Evolutionary conservation across 257 asterid species (phyloP).

Genomic region (Craterostigma plantagineum): DNA sequence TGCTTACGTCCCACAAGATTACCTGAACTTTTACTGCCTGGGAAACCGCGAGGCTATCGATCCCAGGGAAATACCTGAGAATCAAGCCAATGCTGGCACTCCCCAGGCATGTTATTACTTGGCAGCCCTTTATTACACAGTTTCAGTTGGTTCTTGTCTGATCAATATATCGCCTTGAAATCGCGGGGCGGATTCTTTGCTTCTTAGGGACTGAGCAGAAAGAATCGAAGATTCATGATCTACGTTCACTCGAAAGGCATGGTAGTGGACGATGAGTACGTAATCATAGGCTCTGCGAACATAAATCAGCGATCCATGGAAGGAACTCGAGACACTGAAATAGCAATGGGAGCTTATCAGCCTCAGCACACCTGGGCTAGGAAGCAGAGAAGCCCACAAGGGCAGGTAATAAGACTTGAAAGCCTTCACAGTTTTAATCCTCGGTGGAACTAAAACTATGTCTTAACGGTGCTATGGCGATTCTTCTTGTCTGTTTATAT

Average conservation of each 20-base stretch:
- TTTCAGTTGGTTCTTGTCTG: not conserved
- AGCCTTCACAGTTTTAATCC: slow-evolving; percentile 4
- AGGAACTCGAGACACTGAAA: slow-evolving; percentile 88
- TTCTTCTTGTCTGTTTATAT: slow-evolving; percentile 8
- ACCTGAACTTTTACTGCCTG: slow-evolving; percentile 73
- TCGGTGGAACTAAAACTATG: not conserved
- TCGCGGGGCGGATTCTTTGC: not conserved
- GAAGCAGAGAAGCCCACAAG: slow-evolving; percentile 45
- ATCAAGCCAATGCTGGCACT: slow-evolving; percentile 36
- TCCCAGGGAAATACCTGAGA: slow-evolving; percentile 15
- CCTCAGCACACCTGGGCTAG: slow-evolving; percentile 86
- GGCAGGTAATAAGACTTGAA: slow-evolving; percentile 40
- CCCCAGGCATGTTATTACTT: slow-evolving; percentile 44
- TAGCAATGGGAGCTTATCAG: slow-evolving; percentile 98
- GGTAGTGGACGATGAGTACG: slow-evolving; percentile 90
- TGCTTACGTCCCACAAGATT: slow-evolving; percentile 72
- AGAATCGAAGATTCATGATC: slow-evolving; percentile 83
- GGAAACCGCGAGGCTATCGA: slow-evolving; percentile 71
- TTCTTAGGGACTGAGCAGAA: slow-evolving; percentile 57
- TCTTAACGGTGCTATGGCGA: not conserved
- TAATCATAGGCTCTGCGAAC: slow-evolving; percentile 82
- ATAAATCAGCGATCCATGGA: slow-evolving; percentile 92
- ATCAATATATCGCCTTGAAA: not conserved
- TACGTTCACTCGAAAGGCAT: slow-evolving; percentile 96
- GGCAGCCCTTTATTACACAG: not conserved